These are phyloP conservation scores for Testicularia cyperi DNA, from an alignment of 1,284 basidiomycete genomes.

Conservation along the genomic window DNA sequence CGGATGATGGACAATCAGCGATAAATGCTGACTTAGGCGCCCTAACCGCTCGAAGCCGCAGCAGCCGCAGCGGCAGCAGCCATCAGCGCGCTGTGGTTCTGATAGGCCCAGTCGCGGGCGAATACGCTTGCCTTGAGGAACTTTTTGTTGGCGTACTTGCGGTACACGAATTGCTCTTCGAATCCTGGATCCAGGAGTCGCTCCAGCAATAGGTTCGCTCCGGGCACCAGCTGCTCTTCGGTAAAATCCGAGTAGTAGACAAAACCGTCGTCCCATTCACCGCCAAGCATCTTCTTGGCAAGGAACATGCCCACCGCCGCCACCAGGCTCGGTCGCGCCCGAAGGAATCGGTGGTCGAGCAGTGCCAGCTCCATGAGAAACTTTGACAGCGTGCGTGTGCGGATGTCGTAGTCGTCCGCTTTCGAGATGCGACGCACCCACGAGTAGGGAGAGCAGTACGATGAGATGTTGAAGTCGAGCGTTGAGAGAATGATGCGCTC, in stretches of 20 bases:
- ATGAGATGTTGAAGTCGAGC: conserved; percentile 90
- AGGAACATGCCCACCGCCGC: conserved; percentile 94
- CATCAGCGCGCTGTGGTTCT: conserved; percentile 43
- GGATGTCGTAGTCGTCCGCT: conserved; percentile 95
- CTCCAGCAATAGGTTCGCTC: conserved; percentile 80
- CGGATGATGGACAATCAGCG: too few relatives aligned
- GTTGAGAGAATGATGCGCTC: conserved; percentile 83
- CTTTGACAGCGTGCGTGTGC: conserved; percentile 88
- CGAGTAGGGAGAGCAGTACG: conserved; percentile 98
- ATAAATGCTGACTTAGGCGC: too few relatives aligned
- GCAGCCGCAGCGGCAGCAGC: conserved; percentile 31
- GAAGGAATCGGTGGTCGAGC: conserved; percentile 87
- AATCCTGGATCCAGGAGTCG: conserved; percentile 80
- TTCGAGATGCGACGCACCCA: conserved; percentile 97
- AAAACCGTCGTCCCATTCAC: conserved; percentile 72
- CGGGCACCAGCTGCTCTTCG: conserved; percentile 81
- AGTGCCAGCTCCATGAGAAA: conserved; percentile 96
- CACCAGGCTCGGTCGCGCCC: conserved; percentile 87
- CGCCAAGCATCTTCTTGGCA: conserved; percentile 58
- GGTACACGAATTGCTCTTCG: conserved; percentile 82
- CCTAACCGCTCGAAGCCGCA: too few relatives aligned
- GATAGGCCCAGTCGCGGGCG: conserved; percentile 63
- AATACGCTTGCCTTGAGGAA: conserved; percentile 74
- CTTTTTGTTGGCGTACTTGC: conserved; percentile 94
- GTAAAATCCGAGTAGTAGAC: conserved; percentile 91